These are phyloP conservation scores for Cyberlindnera samutprakarnensis DNA, from an alignment of 805 yeast genomes.

Conservation along the genomic window DNA sequence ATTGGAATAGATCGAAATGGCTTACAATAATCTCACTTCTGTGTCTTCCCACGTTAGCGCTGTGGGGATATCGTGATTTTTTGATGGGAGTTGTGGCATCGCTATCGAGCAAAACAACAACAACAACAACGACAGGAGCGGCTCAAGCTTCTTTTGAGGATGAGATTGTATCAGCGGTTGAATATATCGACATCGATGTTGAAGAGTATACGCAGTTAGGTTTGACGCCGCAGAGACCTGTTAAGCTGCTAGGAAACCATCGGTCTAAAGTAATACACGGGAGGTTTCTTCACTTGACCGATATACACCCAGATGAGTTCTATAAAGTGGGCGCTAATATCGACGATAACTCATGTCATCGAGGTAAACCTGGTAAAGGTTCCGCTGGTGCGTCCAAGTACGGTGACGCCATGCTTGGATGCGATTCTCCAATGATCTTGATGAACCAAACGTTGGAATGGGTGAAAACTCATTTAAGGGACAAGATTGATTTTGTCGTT, in stretches of 20 bases:
- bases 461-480: constrained; percentile 56
- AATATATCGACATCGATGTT: constrained; percentile 18
- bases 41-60: too few species aligned
- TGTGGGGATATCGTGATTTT: too few species aligned
- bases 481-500: constrained; percentile 74
- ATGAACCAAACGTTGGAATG: constrained; percentile 60
- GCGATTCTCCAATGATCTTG: constrained; percentile 65
- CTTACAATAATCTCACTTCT: too few species aligned
- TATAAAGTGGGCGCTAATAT: constrained; percentile 46
- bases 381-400: constrained; percentile 51
- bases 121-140: too few species aligned
- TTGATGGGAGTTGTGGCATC: too few species aligned
- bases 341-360: constrained; percentile 53
- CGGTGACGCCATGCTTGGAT: constrained; percentile 71
- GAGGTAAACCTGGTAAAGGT: constrained; percentile 24
- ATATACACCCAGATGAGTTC: constrained; percentile 75
- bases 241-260: constrained; percentile 19
- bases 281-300: constrained; percentile 78
- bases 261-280: constrained; percentile 39
- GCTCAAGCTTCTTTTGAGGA: too few species aligned
- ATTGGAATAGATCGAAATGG: too few species aligned
- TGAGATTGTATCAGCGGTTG: not conserved
- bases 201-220: constrained; percentile 28
- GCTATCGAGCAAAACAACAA: too few species aligned
- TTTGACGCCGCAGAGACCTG: constrained; percentile 33